Evolutionary conservation across 108 stramenopile species (phyloP), one percentile per base, ranked within the genome.

Genomic region (Epipyxis sp.): DNA sequence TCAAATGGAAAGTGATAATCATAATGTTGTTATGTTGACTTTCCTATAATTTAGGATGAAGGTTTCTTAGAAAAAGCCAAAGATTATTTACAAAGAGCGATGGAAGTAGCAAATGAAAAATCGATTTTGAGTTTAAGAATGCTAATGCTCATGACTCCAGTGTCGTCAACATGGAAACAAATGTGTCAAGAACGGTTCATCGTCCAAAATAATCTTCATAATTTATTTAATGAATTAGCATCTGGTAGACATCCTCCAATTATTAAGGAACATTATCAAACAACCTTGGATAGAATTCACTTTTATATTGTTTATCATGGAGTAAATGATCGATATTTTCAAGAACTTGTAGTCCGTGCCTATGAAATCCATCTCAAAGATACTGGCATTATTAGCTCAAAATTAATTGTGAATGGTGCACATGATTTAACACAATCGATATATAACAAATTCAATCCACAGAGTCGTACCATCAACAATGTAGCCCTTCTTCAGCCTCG

Each of bases 251-350:
- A n/a, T n/a, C n/a, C n/a, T n/a, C 13, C 46, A 6, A 50, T 50
- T 20, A 20, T 20, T 20, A 50, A 50, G 46, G 20, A 13, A 6
- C 35, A 20, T 6, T 40, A 43, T 1, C 35, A 34, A 10, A 29
- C 57, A 1, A 39, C 2, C 3, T 40, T 83, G 78, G 82, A 83
- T 1, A 32, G 57, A 1, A 74, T 87, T 0, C 87, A 86, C 3
- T 88, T 88, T 44, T 88, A 85, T 68, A 59, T 85, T 27, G 57
- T 40, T 1, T 88, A 85, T 59, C 76, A 78, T 27, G 86, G 87
- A n/a, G 40, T 80, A 39, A 83, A 87, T 79, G 78, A 87, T 41
- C 71, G 82, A 1, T 16, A 1, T 1, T 43, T 78, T 25, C 87
- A 88, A 32, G 72, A 44, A 32, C 42, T 81, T 27, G 76, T 87